Percentiles rank a stretch among this genome's conserved stretches.
These are phyloP conservation scores for Thozetella sp. DNA, from an alignment of 495 filamentous ascomycete species.

Conservation along the genomic window DNA sequence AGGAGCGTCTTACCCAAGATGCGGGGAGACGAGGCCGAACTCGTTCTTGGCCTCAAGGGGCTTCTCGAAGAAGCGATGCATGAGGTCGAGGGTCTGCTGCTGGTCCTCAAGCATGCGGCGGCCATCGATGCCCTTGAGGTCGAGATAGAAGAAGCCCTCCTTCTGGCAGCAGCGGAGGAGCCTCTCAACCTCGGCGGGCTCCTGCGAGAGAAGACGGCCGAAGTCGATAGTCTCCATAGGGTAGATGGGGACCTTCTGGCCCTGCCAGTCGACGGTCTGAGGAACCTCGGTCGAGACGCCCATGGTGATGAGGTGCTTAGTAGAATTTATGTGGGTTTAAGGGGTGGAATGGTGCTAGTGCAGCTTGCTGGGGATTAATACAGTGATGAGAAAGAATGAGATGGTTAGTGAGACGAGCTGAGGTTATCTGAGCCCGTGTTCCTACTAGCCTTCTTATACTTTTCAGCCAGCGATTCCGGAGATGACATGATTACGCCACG, in stretches of 20 bases:
- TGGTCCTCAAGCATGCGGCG: slow-evolving; percentile 45
- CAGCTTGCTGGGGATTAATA: neutral
- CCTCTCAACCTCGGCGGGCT: slow-evolving; percentile 48
- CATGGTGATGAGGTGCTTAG: slow-evolving; percentile 28
- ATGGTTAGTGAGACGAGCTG: too few relatives aligned
- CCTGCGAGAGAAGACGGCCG: slow-evolving; percentile 45
- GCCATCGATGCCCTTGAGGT: slow-evolving; percentile 49
- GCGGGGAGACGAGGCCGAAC: slow-evolving; percentile 45
- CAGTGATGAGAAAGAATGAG: neutral
- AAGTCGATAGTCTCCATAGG: slow-evolving; percentile 50
- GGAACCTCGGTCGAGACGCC: slow-evolving; percentile 37
- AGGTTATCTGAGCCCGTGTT: neutral
- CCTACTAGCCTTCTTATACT: neutral
- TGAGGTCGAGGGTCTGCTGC: slow-evolving; percentile 48
- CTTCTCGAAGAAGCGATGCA: slow-evolving; percentile 52
- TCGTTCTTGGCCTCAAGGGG: slow-evolving; percentile 51
- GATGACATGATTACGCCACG: too few relatives aligned
- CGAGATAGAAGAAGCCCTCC: slow-evolving; percentile 59
- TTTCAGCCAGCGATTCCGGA: neutral
- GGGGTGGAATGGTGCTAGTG: slow-evolving; percentile 33
- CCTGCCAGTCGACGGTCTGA: slow-evolving; percentile 49
- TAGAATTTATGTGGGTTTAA: slow-evolving; percentile 24
- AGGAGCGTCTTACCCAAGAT: slow-evolving; percentile 35
- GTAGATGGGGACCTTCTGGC: slow-evolving; percentile 52
- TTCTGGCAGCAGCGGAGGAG: slow-evolving; percentile 48